Conservation (phyloP, 768 basidiomycete species). For the Phylloporus arenicola region DNA sequence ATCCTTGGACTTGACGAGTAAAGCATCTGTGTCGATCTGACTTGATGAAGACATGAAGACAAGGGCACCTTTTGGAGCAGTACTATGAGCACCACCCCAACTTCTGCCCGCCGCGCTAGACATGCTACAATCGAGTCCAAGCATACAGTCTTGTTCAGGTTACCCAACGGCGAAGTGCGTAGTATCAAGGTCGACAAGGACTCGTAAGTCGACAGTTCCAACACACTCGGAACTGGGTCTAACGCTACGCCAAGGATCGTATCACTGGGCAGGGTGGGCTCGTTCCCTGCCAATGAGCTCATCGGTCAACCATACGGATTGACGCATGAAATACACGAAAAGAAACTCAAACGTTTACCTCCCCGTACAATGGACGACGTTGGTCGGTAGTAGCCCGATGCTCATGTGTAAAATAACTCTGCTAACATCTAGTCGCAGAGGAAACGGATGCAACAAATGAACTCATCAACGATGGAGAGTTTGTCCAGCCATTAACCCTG, state of each 20-base stretch:
- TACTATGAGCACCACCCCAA: conserved; percentile 14
- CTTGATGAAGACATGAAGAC: conserved; percentile 9
- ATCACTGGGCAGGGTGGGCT: conserved; percentile 79
- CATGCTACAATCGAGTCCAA: conserved; percentile 50
- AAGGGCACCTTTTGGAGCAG: neutral
- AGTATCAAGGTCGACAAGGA: conserved; percentile 68
- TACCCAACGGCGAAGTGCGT: conserved; percentile 78
- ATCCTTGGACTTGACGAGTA: conserved; percentile 31
- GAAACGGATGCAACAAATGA: conserved; percentile 98
- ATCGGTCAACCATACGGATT: conserved; percentile 82
- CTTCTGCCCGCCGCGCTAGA: conserved; percentile 9
- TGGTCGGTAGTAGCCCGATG: conserved; percentile 44
- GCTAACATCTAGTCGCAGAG: conserved; percentile 45
- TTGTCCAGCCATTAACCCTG: conserved; percentile 76
- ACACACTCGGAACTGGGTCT: neutral
- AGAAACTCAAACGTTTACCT: conserved; percentile 58
- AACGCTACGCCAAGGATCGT: conserved; percentile 45
- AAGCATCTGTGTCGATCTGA: too few species aligned
- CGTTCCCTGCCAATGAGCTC: conserved; percentile 73
- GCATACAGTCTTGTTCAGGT: conserved; percentile 69
- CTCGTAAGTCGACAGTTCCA: conserved; percentile 44
- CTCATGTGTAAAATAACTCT: neutral
- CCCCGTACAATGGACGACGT: conserved; percentile 70
- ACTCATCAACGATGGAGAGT: conserved; percentile 81
- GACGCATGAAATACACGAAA: conserved; percentile 78